Evolutionary conservation across 176 grass and related monocot genomes (phyloP), one percentile per base, ranked within the genome.

Genomic region (Triticum timopheevii): DNA sequence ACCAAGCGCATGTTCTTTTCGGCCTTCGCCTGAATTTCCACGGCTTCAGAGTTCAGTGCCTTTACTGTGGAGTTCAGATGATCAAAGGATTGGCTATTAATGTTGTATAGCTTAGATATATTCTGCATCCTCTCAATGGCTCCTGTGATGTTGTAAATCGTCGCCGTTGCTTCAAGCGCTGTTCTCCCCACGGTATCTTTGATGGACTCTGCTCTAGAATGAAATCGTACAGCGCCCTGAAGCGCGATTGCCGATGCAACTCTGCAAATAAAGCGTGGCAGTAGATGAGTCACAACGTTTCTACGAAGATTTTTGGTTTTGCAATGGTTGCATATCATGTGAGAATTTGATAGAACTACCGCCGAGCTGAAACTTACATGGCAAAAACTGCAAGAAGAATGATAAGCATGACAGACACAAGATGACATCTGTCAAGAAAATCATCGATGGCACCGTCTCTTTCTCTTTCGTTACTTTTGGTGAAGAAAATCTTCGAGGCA

Each of bases 91-190:
- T 86, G 63, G 64, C 82, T 90, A 74, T 68, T 68, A 11, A 79
- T 86, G 61, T 79, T 77, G 85, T 96, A 91, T 1, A 90, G 24
- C 24, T 20, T 75, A 1, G 91, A 87, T 19, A 85, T 72, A 66
- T 92, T 99, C 28, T 94, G 85, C 90, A 99, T 90, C 84, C 61
- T 85, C 33, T 77, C 77, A 5, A 93, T 80, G 30, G 94, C 92
- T 38, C 85, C 84, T 13, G 94, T 94, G 33, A 96, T 93, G 73
- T 99, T 92, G 33, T 90, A 80, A 36, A 99, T 93, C 6, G 92
- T 94, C 0, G 42, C 79, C 3, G 94, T 91, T 2, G 97, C 94
- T 65, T 93, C 85, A 30, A 86, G 64, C 65, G 94, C 92, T 17
- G 92, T 96, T 17, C 16, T 52, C 15, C 65, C 77, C 2, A 99